phyloP scores from a whole-genome alignment of 139 green algal genomes.

The Haematococcus lacustris region DNA sequence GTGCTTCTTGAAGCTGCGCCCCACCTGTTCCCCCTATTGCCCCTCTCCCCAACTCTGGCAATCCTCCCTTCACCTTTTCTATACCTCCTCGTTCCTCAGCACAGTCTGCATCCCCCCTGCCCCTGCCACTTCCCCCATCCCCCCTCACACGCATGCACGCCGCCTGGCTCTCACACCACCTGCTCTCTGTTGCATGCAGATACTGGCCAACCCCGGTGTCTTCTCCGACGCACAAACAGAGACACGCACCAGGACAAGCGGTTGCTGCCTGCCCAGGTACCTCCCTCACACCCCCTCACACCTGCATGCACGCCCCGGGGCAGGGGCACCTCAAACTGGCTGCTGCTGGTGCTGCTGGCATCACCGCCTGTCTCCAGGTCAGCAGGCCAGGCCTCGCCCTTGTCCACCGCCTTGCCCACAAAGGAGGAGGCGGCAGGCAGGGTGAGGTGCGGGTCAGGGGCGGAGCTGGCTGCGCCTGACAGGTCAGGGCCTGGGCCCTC shows the following conservation, averaged over 20 bases:
- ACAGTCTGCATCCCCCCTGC: too few relatives aligned
- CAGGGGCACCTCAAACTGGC: constrained; percentile 6
- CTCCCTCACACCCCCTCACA: not conserved
- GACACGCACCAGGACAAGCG: not conserved
- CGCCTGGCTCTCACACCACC: not conserved
- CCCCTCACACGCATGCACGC: constrained; percentile 10
- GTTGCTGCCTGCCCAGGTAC: not conserved
- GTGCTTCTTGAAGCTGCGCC: too few relatives aligned
- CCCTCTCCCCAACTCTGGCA: too few relatives aligned
- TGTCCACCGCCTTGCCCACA: not conserved
- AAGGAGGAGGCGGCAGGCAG: not conserved
- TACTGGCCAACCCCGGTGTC: too few relatives aligned
- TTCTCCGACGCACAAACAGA: too few relatives aligned
- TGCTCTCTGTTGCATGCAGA: constrained; percentile 15
- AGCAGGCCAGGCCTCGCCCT: not conserved
- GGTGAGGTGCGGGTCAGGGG: not conserved
- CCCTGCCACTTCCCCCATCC: not conserved
- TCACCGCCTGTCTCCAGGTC: not conserved
- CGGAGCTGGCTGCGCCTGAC: not conserved
- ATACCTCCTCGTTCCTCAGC: too few relatives aligned
- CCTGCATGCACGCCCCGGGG: constrained; percentile 11
- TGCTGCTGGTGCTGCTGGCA: constrained; percentile 13
- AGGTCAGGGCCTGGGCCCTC: not conserved
- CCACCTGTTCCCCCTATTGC: too few relatives aligned
- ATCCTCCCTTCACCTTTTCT: too few relatives aligned